phyloP scores from a whole-genome alignment of 768 basidiomycete species.

The Dacryopinax spathularia region DNA sequence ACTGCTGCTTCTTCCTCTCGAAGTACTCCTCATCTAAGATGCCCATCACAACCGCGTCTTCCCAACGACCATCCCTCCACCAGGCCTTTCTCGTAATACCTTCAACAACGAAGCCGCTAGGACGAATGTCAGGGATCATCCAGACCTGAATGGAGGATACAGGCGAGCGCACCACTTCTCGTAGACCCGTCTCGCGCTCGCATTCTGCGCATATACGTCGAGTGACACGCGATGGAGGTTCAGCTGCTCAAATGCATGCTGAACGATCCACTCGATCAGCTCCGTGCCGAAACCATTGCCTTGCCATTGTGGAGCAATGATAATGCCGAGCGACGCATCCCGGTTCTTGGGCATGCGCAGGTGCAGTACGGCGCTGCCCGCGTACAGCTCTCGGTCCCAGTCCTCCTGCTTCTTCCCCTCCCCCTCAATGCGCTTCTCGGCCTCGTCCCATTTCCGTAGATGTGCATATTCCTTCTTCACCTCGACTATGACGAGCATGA shows the following conservation, averaged over 20 bases:
- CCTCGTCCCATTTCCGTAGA: not conserved
- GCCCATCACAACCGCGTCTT: not conserved
- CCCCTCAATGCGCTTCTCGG: not conserved
- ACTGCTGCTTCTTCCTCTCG: not conserved
- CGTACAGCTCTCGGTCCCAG: not conserved
- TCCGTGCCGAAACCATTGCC: slow-evolving; percentile 33
- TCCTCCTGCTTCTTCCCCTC: not conserved
- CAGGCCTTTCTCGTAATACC: not conserved
- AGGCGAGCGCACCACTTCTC: slow-evolving; percentile 30
- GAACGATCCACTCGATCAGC: slow-evolving; percentile 28
- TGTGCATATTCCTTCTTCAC: not conserved
- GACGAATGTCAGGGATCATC: not conserved
- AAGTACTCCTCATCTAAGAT: not conserved
- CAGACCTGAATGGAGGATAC: not conserved
- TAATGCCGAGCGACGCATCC: slow-evolving; percentile 25
- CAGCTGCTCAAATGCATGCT: slow-evolving; percentile 30
- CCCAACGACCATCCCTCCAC: not conserved
- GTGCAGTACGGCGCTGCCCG: not conserved
- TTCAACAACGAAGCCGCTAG: not conserved
- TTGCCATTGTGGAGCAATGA: slow-evolving; percentile 24
- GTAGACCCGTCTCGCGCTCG: slow-evolving; percentile 28
- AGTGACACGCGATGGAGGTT: slow-evolving; percentile 31
- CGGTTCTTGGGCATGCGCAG: slow-evolving; percentile 13
- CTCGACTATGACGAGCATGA: not conserved
- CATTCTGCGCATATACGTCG: slow-evolving; percentile 28